Evolutionary conservation across 768 basidiomycete genomes (phyloP).

Genomic region (Coprinellus aureogranulatus): DNA sequence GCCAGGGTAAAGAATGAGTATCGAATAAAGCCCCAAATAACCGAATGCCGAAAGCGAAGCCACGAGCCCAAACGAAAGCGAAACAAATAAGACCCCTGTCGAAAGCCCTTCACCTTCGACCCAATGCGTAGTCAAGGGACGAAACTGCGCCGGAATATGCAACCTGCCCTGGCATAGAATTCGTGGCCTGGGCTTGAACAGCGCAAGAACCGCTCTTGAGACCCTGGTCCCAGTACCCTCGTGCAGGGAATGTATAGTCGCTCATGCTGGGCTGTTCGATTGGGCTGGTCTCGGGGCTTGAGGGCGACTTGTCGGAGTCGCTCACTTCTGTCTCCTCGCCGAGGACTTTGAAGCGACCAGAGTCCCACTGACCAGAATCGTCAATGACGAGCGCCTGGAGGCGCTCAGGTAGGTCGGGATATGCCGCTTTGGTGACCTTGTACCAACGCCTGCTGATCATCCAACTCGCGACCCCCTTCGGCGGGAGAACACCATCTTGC

Average conservation of each 20-base stretch:
- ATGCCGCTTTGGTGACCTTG: constrained; percentile 33
- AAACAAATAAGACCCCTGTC: too few relatives aligned
- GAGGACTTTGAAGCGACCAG: constrained; percentile 45
- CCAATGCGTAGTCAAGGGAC: too few relatives aligned
- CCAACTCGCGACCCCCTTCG: constrained; percentile 64
- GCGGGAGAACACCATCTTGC: constrained; percentile 63
- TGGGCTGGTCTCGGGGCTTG: too few relatives aligned
- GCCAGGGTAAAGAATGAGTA: neutral
- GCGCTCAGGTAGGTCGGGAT: constrained; percentile 46
- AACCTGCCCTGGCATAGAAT: too few relatives aligned
- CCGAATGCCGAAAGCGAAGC: too few relatives aligned
- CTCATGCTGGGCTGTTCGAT: too few relatives aligned
- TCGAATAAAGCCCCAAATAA: too few relatives aligned
- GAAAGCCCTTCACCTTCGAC: too few relatives aligned
- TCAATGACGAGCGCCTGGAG: constrained; percentile 41
- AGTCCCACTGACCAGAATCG: constrained; percentile 50
- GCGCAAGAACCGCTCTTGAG: too few relatives aligned
- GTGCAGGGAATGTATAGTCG: neutral
- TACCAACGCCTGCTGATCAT: constrained; percentile 76
- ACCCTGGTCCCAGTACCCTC: neutral
- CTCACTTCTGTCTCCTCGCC: constrained; percentile 54
- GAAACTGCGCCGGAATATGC: too few relatives aligned
- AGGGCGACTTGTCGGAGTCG: constrained; percentile 2
- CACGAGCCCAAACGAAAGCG: too few relatives aligned
- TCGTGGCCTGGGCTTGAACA: too few relatives aligned